Conservation (phyloP, 1,284 basidiomycete genomes). For the Thelephora terrestris region DNA sequence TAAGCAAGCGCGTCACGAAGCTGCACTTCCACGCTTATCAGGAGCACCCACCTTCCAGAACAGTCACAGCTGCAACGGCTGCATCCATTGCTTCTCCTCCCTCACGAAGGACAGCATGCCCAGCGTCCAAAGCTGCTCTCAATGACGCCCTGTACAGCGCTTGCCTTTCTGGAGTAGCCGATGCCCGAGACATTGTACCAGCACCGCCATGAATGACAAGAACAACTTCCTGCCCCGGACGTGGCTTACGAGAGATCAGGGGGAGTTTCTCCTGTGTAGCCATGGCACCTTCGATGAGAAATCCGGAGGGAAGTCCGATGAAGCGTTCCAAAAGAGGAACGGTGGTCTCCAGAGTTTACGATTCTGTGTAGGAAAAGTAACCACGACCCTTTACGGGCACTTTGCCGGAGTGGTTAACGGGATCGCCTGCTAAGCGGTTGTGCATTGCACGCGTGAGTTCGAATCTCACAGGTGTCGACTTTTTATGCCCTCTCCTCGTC, state of each 20-base stretch:
- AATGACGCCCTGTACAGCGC: conserved; percentile 50
- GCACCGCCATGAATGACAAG: conserved; percentile 77
- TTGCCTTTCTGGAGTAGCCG: conserved; percentile 55
- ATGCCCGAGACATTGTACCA: conserved; percentile 47
- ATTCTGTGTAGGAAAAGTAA: conserved; percentile 1
- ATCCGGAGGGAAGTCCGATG: conserved; percentile 1
- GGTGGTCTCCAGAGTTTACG: neutral
- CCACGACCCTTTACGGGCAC: conserved; percentile 26
- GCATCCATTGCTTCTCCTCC: conserved; percentile 80
- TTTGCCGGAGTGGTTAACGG: conserved; percentile 90
- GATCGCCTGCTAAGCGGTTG: conserved; percentile 83
- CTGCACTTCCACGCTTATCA: neutral
- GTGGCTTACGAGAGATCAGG: too few species aligned
- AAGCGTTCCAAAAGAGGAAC: neutral
- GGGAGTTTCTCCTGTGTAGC: too few species aligned
- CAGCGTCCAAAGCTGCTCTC: conserved; percentile 44
- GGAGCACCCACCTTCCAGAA: conserved; percentile 53
- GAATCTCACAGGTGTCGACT: conserved; percentile 65
- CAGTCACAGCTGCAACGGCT: conserved; percentile 61
- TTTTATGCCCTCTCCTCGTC: conserved; percentile 23
- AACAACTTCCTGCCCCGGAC: conserved; percentile 24
- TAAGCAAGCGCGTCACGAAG: conserved; percentile 16
- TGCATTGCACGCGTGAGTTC: conserved; percentile 65
- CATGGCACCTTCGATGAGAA: neutral
- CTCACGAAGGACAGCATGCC: conserved; percentile 47